A percentile compares a stretch with the other conserved stretches of the same genome.
These are phyloP conservation scores for Elongisporangium prolatum DNA, from an alignment of 352 stramenopile species.

Conservation along the genomic window DNA sequence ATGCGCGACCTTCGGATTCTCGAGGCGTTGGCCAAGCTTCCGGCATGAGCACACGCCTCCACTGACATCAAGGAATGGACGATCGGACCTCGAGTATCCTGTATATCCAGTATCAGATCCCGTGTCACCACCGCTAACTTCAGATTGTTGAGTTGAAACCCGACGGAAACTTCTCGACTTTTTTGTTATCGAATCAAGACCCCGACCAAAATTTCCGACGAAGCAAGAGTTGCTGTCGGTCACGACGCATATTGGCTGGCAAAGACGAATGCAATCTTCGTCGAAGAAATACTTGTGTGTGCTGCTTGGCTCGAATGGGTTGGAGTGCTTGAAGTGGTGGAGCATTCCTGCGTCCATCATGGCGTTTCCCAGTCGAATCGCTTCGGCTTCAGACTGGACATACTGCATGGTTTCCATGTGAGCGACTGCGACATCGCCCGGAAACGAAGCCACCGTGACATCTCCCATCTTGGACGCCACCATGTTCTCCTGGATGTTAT, in stretches of 20 bases:
- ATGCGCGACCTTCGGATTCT: slow-evolving; percentile 22
- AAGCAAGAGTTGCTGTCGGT: not conserved
- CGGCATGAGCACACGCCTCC: slow-evolving; percentile 37
- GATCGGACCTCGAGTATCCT: not conserved
- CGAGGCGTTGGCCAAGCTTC: slow-evolving; percentile 48
- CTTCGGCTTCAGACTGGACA: slow-evolving; percentile 23
- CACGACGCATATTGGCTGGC: slow-evolving; percentile 13
- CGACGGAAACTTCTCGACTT: not conserved
- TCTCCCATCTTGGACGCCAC: slow-evolving; percentile 9
- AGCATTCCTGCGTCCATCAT: slow-evolving; percentile 43
- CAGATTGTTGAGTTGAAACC: not conserved
- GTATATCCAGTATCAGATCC: not conserved
- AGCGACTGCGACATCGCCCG: slow-evolving; percentile 25
- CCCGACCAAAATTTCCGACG: not conserved
- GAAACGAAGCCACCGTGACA: slow-evolving; percentile 16
- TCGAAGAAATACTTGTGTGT: slow-evolving; percentile 36
- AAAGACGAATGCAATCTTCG: slow-evolving; percentile 26
- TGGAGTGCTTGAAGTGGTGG: slow-evolving; percentile 40
- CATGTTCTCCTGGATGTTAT: slow-evolving; percentile 19
- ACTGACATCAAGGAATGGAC: not conserved
- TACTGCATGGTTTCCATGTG: slow-evolving; percentile 23
- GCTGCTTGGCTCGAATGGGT: slow-evolving; percentile 23
- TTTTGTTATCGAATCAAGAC: not conserved
- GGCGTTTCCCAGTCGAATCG: slow-evolving; percentile 34
- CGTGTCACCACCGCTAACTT: not conserved